A percentile compares a stretch with the other conserved stretches of the same genome.
Evolutionary conservation across 257 asterid genomes (phyloP).

Genomic region (Solanum infundibuliforme): DNA sequence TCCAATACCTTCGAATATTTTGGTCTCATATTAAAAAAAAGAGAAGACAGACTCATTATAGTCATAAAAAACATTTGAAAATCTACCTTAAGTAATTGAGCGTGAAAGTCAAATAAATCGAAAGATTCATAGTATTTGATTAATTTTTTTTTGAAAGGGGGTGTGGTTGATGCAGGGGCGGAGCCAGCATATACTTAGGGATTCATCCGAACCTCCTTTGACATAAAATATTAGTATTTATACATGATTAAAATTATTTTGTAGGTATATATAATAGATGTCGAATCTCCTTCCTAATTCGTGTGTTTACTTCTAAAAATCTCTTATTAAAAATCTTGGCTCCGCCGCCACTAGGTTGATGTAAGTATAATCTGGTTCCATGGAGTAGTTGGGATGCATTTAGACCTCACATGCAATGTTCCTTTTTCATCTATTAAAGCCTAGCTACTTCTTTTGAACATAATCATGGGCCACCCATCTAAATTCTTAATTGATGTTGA

Average conservation of each 20-base stretch:
- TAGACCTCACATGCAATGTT: conserved; percentile 5
- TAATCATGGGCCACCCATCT: background rate
- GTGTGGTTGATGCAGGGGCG: background rate
- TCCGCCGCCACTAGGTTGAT: background rate
- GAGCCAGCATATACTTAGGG: no score
- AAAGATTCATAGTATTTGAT: background rate
- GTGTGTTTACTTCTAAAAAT: no score
- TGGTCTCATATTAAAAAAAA: background rate
- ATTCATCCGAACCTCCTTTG: no score
- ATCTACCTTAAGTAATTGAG: background rate
- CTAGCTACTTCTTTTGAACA: background rate
- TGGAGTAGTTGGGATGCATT: background rate
- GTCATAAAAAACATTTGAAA: background rate
- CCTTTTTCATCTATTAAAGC: background rate
- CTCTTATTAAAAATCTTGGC: no score
- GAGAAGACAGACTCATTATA: background rate
- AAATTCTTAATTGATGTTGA: background rate
- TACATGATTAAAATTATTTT: no score
- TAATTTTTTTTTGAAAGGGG: no score
- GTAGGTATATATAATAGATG: no score
- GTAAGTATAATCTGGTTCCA: conserved; percentile 8
- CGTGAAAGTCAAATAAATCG: background rate
- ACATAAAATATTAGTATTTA: no score
- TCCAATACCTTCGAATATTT: background rate
- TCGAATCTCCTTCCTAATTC: no score